phyloP scores from a whole-genome alignment of 257 asterid species.

The Fraxinus quadrangulata region DNA sequence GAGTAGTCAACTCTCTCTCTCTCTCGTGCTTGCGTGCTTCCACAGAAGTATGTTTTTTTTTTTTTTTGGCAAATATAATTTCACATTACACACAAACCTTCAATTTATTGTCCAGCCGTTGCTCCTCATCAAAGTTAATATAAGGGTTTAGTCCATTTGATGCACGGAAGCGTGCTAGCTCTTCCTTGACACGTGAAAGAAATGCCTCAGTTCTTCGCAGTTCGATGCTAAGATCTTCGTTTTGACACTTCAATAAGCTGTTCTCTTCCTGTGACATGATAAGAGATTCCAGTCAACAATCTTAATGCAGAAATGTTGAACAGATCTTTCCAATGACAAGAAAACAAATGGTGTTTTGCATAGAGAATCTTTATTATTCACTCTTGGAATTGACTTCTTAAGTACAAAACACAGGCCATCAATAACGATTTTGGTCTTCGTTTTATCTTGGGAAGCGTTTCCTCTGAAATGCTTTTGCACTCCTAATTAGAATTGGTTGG shows the following conservation, averaged over 20 bases:
- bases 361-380: not conserved
- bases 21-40: too few relatives aligned
- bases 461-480: not conserved
- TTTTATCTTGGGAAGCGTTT: not conserved
- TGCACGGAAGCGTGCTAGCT: conserved; percentile 73
- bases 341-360: not conserved
- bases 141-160: conserved; percentile 69
- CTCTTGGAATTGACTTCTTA: not conserved
- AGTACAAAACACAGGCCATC: not conserved
- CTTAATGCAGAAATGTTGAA: conserved; percentile 1
- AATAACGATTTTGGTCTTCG: not conserved
- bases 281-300: conserved; percentile 16
- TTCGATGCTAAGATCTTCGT: conserved; percentile 73
- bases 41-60: not conserved
- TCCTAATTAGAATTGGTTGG: not conserved
- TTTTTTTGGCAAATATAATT: not conserved
- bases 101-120: conserved; percentile 57
- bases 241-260: conserved; percentile 66
- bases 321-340: not conserved
- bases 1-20: not conserved
- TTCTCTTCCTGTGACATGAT: conserved; percentile 76
- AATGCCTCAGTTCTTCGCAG: conserved; percentile 65
- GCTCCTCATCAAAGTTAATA: conserved; percentile 79
- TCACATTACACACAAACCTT: conserved; percentile 50
- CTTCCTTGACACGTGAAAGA: conserved; percentile 77